Percentiles rank a stretch among this genome's conserved stretches.
phyloP scores from a whole-genome alignment of 768 basidiomycete species.

The Phlebiopsis flavidoalba region DNA sequence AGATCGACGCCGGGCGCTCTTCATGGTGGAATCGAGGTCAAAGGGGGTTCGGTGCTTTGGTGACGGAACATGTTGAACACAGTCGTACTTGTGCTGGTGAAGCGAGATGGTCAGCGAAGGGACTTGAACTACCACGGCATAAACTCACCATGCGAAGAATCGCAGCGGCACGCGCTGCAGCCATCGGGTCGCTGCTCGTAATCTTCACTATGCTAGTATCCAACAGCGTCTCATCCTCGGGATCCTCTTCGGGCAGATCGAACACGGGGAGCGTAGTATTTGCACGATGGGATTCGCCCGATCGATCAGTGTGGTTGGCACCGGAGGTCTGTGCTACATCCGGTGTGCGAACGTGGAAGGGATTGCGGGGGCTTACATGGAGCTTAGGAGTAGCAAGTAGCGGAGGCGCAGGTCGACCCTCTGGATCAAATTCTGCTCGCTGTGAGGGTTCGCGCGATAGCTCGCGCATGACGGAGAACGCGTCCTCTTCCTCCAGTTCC shows the following conservation, averaged over 20 bases:
- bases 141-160: slow-evolving; percentile 79
- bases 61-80: slow-evolving; percentile 48
- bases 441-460: slow-evolving; percentile 14
- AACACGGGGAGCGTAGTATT: not conserved
- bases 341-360: slow-evolving; percentile 1
- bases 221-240: slow-evolving; percentile 30
- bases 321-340: not conserved
- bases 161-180: slow-evolving; percentile 89
- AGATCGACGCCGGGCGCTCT: slow-evolving; percentile 30
- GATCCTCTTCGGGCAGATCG: slow-evolving; percentile 21
- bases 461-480: slow-evolving; percentile 15
- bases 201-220: slow-evolving; percentile 74
- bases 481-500: slow-evolving; percentile 13
- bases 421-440: not conserved
- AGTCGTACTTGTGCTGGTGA: slow-evolving; percentile 78
- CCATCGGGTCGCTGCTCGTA: slow-evolving; percentile 76
- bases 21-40: slow-evolving; percentile 14
- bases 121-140: not conserved
- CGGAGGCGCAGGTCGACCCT: not conserved
- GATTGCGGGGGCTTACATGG: slow-evolving; percentile 10
- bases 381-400: not conserved
- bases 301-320: not conserved
- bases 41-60: slow-evolving; percentile 17
- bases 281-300: not conserved
- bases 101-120: slow-evolving; percentile 1